A percentile compares a stretch with the other conserved stretches of the same genome.
phyloP scores from a whole-genome alignment of 345 rosid genomes.

The Noccaea caerulescens region DNA sequence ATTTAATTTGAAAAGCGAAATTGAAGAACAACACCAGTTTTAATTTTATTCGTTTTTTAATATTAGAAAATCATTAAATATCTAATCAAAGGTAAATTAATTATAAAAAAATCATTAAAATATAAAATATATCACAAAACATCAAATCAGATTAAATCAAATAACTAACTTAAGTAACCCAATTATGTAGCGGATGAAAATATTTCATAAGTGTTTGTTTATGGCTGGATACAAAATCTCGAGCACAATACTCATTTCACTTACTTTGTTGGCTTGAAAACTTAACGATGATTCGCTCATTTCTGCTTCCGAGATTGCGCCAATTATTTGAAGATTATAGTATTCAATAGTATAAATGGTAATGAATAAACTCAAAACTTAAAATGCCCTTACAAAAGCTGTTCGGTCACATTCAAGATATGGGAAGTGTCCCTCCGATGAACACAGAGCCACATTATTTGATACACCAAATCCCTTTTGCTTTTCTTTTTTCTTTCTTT shows the following conservation, averaged over 20 bases:
- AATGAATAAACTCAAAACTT: constrained; percentile 21
- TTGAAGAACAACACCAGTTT: too few species aligned
- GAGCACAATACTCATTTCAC: neutral
- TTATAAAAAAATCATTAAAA: too few species aligned
- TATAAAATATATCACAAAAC: too few species aligned
- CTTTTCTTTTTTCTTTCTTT: neutral
- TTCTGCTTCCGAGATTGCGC: constrained; percentile 4
- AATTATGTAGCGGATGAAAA: neutral
- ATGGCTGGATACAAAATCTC: neutral
- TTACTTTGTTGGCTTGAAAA: constrained; percentile 15
- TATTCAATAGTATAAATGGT: neutral
- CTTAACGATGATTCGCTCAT: neutral
- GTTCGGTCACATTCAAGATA: constrained; percentile 29
- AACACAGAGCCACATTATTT: constrained; percentile 39
- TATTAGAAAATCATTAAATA: too few species aligned
- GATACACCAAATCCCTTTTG: constrained; percentile 34
- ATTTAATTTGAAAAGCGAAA: neutral
- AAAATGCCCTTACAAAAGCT: constrained; percentile 38
- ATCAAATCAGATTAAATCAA: neutral
- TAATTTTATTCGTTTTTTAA: too few species aligned
- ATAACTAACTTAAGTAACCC: neutral
- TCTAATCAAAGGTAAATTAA: too few species aligned
- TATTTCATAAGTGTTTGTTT: neutral
- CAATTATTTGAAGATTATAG: constrained; percentile 8
- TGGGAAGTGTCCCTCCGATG: constrained; percentile 41